A percentile compares a stretch with the other conserved stretches of the same genome.
Conservation (phyloP, 331 rosid genomes). For the Quercus lobata region DNA sequence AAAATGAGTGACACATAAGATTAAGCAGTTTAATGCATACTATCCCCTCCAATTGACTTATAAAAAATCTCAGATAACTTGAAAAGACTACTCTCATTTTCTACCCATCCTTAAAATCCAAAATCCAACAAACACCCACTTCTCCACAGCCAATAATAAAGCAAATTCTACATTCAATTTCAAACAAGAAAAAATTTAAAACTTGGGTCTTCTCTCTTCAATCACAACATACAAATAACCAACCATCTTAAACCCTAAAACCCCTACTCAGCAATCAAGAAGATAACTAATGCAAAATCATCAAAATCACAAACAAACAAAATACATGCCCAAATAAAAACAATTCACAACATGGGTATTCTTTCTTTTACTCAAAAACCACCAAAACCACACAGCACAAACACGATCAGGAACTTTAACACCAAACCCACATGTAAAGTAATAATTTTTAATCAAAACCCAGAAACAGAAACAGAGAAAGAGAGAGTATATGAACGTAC, state of each 20-base stretch:
- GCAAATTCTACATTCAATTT: neutral
- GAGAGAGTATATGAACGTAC: constrained; percentile 31
- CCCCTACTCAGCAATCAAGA: neutral
- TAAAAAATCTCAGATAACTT: no score
- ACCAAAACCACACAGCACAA: neutral
- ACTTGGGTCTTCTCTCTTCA: neutral
- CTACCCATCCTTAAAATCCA: neutral
- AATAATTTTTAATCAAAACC: neutral
- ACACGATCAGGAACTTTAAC: constrained; percentile 1
- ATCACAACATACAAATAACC: neutral
- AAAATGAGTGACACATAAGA: no score
- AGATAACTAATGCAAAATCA: neutral
- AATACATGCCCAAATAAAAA: neutral
- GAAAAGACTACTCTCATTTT: neutral
- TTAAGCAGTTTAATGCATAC: no score
- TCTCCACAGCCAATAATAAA: neutral
- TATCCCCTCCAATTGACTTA: no score
- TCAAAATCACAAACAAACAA: neutral
- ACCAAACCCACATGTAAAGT: constrained; percentile 3
- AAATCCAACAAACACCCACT: neutral
- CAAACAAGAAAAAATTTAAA: neutral
- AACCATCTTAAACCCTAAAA: neutral
- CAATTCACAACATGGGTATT: no score
- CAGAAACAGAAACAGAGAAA: neutral
- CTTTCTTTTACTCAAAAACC: neutral